Conservation (phyloP, 2,329 filamentous ascomycete genomes). For the Phaeosphaeria sp. region DNA sequence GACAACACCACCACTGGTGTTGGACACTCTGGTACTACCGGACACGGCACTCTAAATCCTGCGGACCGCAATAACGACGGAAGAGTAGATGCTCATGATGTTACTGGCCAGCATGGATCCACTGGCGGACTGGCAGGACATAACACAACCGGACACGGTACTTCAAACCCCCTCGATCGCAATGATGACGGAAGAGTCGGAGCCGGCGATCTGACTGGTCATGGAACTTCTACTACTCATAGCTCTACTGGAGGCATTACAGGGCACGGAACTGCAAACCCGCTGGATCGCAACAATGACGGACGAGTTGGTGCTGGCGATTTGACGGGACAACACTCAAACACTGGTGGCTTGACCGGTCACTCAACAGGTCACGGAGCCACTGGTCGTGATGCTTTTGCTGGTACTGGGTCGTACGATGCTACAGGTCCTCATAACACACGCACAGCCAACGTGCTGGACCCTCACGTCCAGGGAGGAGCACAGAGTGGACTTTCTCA, state of each 20-base stretch:
- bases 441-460: background rate
- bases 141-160: conserved; percentile 1
- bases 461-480: background rate
- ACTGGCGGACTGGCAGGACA: conserved; percentile 2
- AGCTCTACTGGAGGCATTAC: background rate
- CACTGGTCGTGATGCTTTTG: background rate
- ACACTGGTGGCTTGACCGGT: background rate
- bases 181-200: conserved; percentile 3
- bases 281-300: conserved; percentile 3
- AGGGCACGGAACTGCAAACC: conserved; percentile 1
- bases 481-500: background rate
- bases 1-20: conserved; percentile 1
- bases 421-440: background rate
- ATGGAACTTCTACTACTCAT: background rate
- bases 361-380: conserved; percentile 1
- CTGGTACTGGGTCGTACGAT: background rate
- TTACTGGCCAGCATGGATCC: conserved; percentile 1
- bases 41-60: conserved; percentile 2
- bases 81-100: conserved; percentile 1
- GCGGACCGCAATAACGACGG: conserved; percentile 4
- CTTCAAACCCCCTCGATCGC: conserved; percentile 1
- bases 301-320: background rate
- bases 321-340: background rate
- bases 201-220: background rate
- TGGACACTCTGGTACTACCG: background rate